Conservation (phyloP, 2,329 filamentous ascomycete genomes). For the Colletotrichum australisinense region DNA sequence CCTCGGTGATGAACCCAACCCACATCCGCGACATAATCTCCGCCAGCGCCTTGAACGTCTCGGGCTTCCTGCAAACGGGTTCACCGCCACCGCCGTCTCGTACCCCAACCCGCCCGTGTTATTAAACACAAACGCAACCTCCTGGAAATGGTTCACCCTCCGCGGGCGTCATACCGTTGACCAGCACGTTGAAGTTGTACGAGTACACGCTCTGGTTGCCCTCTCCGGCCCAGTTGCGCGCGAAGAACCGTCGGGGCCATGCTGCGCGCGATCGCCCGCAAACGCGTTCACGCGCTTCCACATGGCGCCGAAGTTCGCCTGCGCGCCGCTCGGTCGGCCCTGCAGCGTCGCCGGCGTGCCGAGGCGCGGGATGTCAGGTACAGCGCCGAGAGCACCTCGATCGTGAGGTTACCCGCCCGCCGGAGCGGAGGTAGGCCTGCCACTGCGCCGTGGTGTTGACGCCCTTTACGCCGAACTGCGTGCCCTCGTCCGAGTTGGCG, state of each 20-base stretch:
- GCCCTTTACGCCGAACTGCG: constrained; percentile 62
- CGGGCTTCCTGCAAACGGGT: constrained; percentile 54
- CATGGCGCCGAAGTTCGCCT: constrained; percentile 52
- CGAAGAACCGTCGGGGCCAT: constrained; percentile 65
- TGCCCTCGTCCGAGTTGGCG: constrained; percentile 74
- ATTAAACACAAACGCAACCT: constrained; percentile 57
- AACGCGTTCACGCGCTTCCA: constrained; percentile 67
- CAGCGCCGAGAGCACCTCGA: constrained; percentile 51
- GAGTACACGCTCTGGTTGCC: constrained; percentile 66
- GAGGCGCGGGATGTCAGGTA: constrained; percentile 61
- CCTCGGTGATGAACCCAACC: constrained; percentile 59
- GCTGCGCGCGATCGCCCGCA: constrained; percentile 66
- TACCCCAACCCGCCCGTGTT: constrained; percentile 63
- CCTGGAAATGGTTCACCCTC: constrained; percentile 42
- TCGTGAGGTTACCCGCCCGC: constrained; percentile 40
- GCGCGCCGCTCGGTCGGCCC: constrained; percentile 40
- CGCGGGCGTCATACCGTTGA: constrained; percentile 34
- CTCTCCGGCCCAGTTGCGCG: constrained; percentile 63
- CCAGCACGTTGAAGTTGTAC: constrained; percentile 58
- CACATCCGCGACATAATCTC: constrained; percentile 62
- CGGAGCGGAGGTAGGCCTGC: constrained; percentile 48
- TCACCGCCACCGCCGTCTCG: constrained; percentile 53
- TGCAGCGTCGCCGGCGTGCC: constrained; percentile 58
- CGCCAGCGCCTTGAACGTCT: constrained; percentile 54
- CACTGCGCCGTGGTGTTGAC: constrained; percentile 68